Conservation (phyloP, 2,329 filamentous ascomycete species). For the Cordyceps cicadae region DNA sequence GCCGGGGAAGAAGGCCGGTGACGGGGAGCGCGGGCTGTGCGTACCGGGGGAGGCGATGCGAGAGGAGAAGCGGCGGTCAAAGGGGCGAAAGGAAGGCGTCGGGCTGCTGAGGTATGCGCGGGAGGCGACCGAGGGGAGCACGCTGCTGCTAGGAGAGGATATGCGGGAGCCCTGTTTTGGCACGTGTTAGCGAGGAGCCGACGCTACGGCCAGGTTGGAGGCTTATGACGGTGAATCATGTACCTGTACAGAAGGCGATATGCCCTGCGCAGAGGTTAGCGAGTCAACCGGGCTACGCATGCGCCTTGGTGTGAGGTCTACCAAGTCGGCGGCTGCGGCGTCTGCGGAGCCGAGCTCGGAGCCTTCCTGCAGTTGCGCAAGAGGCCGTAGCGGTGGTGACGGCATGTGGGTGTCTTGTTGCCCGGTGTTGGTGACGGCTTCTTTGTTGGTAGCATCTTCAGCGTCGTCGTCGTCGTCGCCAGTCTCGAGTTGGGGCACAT, state of each 20-base stretch:
- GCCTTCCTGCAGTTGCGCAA: conserved; percentile 30
- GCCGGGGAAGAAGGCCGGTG: conserved; percentile 64
- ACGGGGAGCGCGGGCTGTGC: conserved; percentile 58
- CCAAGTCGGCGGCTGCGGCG: conserved; percentile 31
- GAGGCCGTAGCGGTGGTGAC: conserved; percentile 23
- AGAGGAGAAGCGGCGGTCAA: conserved; percentile 90
- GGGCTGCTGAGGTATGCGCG: conserved; percentile 59
- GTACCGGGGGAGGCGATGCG: conserved; percentile 54
- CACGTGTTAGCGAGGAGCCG: conserved; percentile 19
- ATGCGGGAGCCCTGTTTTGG: conserved; percentile 47
- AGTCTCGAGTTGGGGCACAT: conserved; percentile 11
- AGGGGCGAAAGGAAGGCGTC: conserved; percentile 79
- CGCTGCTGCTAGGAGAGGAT: conserved; percentile 65
- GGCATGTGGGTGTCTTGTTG: conserved; percentile 19
- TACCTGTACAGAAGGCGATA: conserved; percentile 71
- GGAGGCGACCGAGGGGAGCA: conserved; percentile 60
- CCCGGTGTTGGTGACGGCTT: conserved; percentile 9
- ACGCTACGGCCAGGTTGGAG: neutral
- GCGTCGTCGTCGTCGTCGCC: neutral
- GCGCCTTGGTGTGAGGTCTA: conserved; percentile 29
- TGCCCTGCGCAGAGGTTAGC: conserved; percentile 61
- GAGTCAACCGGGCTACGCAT: conserved; percentile 54
- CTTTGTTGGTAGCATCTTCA: neutral
- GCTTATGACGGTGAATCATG: conserved; percentile 15
- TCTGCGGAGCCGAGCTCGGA: conserved; percentile 21